These are phyloP conservation scores for Metarhizium brunneum DNA, from an alignment of 2,329 filamentous ascomycete genomes.

Conservation along the genomic window DNA sequence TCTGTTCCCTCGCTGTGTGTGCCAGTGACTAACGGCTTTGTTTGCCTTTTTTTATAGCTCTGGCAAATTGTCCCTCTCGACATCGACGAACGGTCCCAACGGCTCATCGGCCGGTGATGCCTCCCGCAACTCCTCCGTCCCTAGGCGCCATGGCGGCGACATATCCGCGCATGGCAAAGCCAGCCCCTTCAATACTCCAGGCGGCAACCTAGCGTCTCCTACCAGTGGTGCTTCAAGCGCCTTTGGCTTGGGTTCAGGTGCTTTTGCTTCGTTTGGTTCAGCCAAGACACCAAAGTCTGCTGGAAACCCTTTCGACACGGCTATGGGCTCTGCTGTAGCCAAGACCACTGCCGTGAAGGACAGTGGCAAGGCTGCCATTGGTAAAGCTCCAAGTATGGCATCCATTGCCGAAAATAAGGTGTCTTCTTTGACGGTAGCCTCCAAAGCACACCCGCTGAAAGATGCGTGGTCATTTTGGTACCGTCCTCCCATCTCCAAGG, in stretches of 20 bases:
- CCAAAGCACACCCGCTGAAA: conserved; percentile 52
- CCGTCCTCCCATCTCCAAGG: conserved; percentile 90
- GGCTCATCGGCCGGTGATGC: conserved; percentile 42
- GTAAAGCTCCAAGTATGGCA: conserved; percentile 28
- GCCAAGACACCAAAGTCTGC: conserved; percentile 82
- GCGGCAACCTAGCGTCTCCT: conserved; percentile 36
- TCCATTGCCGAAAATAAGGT: conserved; percentile 34
- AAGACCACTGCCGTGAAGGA: conserved; percentile 25
- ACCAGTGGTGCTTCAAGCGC: conserved; percentile 67
- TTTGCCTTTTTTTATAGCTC: conserved; percentile 40
- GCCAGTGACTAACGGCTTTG: not conserved
- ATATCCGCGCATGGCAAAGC: conserved; percentile 62
- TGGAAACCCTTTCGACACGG: conserved; percentile 70
- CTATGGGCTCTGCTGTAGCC: conserved; percentile 38
- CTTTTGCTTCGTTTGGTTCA: conserved; percentile 81
- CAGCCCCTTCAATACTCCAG: conserved; percentile 71
- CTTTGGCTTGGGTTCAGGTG: conserved; percentile 88
- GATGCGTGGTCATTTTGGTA: conserved; percentile 97
- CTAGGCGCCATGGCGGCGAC: conserved; percentile 68
- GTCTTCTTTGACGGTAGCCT: conserved; percentile 26
- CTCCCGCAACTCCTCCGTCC: conserved; percentile 53
- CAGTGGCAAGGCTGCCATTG: conserved; percentile 15
- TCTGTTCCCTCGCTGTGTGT: not conserved
- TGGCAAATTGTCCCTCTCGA: conserved; percentile 87
- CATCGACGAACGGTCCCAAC: conserved; percentile 48